Percentiles rank a stretch among this genome's conserved stretches.
These are phyloP conservation scores for Nicotiana otophora DNA, from an alignment of 257 asterid species.

Conservation along the genomic window DNA sequence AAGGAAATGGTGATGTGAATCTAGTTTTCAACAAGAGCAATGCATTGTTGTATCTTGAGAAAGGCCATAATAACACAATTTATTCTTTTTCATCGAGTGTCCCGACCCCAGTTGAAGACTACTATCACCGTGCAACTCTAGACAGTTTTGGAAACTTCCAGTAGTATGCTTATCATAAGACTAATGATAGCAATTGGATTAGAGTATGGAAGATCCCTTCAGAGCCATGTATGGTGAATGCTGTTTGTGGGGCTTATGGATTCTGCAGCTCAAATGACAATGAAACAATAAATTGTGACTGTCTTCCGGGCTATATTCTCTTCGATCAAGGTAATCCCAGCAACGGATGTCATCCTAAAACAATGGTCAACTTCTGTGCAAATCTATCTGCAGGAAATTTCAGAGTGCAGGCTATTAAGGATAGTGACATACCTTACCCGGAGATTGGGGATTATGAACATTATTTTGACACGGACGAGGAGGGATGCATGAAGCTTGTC, in stretches of 20 bases:
- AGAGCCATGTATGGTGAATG: slow-evolving; percentile 9
- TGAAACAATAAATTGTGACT: slow-evolving; percentile 5
- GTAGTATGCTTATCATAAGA: not conserved
- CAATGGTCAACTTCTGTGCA: not conserved
- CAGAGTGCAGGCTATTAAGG: not conserved
- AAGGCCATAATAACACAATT: not conserved
- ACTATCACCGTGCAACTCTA: not conserved
- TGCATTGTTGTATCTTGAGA: not conserved
- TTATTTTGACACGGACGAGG: not conserved
- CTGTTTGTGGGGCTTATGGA: slow-evolving; percentile 16
- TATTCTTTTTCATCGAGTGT: not conserved
- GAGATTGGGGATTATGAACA: slow-evolving; percentile 6
- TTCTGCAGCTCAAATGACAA: slow-evolving; percentile 2
- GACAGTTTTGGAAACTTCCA: slow-evolving; percentile 5
- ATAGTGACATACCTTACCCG: not conserved
- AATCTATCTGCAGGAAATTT: not conserved
- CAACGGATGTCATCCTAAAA: slow-evolving; percentile 9
- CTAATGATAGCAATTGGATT: not conserved
- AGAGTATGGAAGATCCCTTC: not conserved
- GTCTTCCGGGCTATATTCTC: slow-evolving; percentile 8
- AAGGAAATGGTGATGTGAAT: not conserved
- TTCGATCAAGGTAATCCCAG: not conserved
- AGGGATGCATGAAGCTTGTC: not conserved
- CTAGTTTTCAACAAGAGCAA: not conserved
- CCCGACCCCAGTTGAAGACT: slow-evolving; percentile 5